Base-by-base conservation (phyloP, 129 eudicot species). In the Helianthus tuberosus region DNA sequence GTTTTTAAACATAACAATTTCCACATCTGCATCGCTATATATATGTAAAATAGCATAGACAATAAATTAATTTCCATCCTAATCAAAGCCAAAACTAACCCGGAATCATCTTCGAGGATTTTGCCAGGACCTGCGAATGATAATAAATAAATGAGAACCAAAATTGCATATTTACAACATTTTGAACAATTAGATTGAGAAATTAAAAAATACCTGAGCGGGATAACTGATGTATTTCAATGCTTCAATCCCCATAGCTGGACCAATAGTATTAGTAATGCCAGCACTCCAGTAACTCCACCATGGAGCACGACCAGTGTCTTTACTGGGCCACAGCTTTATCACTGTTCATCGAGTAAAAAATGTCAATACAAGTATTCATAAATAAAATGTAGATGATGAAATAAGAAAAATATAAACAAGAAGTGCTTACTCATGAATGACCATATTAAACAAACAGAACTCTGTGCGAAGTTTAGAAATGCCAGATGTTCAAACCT, bases 211-310 rank as follows among this genome's bases (percentile, higher is more conserved):
- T 72, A 68, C 99, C 97, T 94, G 97, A 63, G 96, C 99, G 83
- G 97, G 99, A 64, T 94, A 94, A 76, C 99, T 94, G 59, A 91
- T 94, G 78, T 94, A 94, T 79, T 94, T 94, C 68, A 94, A 65
- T 9, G 99, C 97, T 81, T 91, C 97, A 62, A 94, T 94, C 11
- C 98, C 98, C 99, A 94, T 94, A 68, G 99, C 99, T 11, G 99
- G 99, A 14, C 99, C 99, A 74, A 94, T 94, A 0, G 99, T 86
- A 58, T 91, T 94, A 13, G 99, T 94, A 72, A 94, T 91, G 25
- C 99, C 97, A 66, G 99, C 99, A 84, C 97, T 91, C 97, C 99
- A 94, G 17, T 84, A 94, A 82, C 91, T 94, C 96, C 94, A 94
- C 97, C 99, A 94, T 7, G 99, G 99, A 77, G 99, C 96, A 73